Base-by-base conservation (phyloP, 345 rosid species). In the Populus pruinosa region DNA sequence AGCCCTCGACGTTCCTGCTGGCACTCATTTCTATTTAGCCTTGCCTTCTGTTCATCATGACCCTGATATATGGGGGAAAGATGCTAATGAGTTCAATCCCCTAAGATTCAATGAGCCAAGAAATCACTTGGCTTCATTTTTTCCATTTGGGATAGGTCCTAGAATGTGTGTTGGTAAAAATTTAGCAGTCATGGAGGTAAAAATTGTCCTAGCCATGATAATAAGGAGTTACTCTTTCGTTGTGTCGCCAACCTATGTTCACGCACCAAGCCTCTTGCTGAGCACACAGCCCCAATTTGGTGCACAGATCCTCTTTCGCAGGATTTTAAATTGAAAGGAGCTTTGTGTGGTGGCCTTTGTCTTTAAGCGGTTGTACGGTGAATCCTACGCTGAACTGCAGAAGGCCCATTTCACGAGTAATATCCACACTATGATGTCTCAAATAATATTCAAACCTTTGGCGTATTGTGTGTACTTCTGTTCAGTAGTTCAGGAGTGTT, bases 241-340 rank as follows among this genome's bases (percentile, higher is more conserved):
- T 38, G 64, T 90, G 75, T 85, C 98, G 14, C 89, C 94, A 0
- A 87, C 88, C 8, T 94, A 92, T 69, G 89, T 84, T 72, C 98
- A 94, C 80, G 91, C 97, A 38, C 98, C 98, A 1, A 77, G 83
- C 82, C 72, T 81, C 75, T 33, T 82, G 43, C 79, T 90, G 53
- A 87, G 83, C 56, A 49, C 84, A 83, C 90, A 86, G 77, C 98
- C 98, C 25, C 94, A 90, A 74, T 36, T 86, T 35, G 98, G 97
- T 77, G 89, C 93, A 20, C 96, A 87, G 44, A 82, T 93, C 53
- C 82, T 93, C 67, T 81, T 93, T 49, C 83, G 70, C 64, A 92
- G 80, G 86, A 84, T 81, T 35, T 56, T 56, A 20, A 12, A 69
- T 29, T 67, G 56, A 73, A 53, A 25, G 43, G 43, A 39, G 43